phyloP scores from a whole-genome alignment of 176 grass and related monocot genomes.

The Rhipidocladum racemiflorum region DNA sequence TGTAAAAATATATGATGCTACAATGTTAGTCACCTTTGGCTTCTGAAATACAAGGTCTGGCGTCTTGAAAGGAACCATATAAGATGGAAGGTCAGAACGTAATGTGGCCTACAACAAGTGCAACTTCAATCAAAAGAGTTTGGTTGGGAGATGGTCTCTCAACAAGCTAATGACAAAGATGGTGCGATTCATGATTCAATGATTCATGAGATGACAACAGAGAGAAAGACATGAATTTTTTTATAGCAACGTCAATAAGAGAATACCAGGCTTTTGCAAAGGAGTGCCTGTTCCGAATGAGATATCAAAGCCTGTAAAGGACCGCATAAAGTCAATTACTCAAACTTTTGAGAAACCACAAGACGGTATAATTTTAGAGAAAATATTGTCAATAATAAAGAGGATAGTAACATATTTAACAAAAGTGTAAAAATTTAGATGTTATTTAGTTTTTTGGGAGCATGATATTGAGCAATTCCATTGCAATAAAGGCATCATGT shows the following conservation, averaged over 20 bases:
- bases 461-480: not conserved
- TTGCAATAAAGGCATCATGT: conserved; percentile 8
- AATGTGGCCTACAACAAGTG: conserved; percentile 55
- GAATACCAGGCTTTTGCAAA: conserved; percentile 93
- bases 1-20: not conserved
- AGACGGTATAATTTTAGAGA: conserved; percentile 6
- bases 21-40: conserved; percentile 48
- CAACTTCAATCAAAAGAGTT: conserved; percentile 28
- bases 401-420: not conserved
- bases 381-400: conserved; percentile 2
- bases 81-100: conserved; percentile 76
- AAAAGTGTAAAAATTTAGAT: not conserved
- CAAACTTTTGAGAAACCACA: conserved; percentile 6
- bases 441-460: not conserved
- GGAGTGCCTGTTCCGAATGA: conserved; percentile 65
- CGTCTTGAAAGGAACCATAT: conserved; percentile 88
- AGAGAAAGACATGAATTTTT: not conserved
- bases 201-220: not conserved
- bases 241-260: conserved; percentile 6
- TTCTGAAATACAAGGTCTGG: conserved; percentile 61
- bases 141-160: not conserved
- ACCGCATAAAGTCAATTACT: conserved; percentile 29
- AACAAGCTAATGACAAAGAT: conserved; percentile 2
- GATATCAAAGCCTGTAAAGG: conserved; percentile 67
- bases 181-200: not conserved